phyloP scores from a whole-genome alignment of 108 stramenopile genomes.

The Nannochloropsis salina region DNA sequence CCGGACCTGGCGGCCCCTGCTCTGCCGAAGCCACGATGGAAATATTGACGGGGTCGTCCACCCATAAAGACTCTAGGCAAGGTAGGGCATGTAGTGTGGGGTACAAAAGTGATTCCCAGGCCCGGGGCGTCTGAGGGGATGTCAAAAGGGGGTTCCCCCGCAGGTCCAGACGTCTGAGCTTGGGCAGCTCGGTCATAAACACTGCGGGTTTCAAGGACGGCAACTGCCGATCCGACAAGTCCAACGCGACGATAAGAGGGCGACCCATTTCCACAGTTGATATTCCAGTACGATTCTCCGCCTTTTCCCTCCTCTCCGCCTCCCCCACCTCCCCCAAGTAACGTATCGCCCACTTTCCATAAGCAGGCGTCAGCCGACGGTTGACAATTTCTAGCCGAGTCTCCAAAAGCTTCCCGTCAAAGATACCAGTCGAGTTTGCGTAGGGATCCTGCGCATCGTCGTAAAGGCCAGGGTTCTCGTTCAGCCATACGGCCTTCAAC shows the following conservation, averaged over 20 bases:
- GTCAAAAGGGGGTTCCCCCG: neutral
- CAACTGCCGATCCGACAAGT: neutral
- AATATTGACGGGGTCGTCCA: neutral
- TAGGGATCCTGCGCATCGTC: neutral
- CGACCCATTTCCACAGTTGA: too few relatives aligned
- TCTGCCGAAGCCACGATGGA: too few relatives aligned
- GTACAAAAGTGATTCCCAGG: neutral
- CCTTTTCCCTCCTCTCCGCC: neutral
- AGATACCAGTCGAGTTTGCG: neutral
- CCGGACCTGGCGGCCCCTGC: too few relatives aligned
- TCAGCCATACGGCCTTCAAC: constrained; percentile 3
- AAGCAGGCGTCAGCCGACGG: neutral
- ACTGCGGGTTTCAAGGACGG: neutral
- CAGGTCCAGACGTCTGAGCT: neutral
- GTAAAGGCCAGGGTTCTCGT: constrained; percentile 1
- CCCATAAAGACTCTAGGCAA: neutral
- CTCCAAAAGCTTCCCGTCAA: neutral
- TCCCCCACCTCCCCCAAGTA: neutral
- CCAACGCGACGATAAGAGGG: neutral
- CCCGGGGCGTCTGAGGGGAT: neutral
- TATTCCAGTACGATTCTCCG: neutral
- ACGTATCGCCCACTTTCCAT: neutral
- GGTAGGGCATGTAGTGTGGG: neutral
- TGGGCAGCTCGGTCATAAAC: neutral
- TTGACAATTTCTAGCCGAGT: neutral